Percentiles rank a stretch among this genome's conserved stretches.
Evolutionary conservation across 306 rosid genomes (phyloP).

Genomic region (Quercus rubra): DNA sequence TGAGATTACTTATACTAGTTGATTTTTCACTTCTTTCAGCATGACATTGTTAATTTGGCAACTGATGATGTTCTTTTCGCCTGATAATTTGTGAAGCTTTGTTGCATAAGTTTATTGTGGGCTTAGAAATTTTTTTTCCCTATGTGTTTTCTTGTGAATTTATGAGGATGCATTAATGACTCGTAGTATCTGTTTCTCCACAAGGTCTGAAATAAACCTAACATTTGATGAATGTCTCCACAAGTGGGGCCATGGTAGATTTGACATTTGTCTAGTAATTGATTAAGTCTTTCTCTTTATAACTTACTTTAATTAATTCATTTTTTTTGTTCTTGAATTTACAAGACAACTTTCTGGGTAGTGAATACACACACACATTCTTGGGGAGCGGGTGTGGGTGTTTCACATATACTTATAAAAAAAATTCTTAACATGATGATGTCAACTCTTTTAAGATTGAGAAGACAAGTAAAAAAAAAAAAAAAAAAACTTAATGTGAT

Average conservation of each 20-base stretch:
- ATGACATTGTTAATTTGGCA: neutral
- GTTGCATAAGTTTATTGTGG: neutral
- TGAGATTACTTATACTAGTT: neutral
- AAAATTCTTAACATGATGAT: neutral
- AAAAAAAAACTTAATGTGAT: neutral
- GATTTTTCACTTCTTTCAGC: neutral
- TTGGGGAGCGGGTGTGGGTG: neutral
- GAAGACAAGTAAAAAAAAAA: neutral
- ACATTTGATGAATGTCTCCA: neutral
- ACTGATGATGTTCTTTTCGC: neutral
- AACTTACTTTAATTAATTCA: neutral
- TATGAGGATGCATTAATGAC: neutral
- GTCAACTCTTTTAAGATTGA: neutral
- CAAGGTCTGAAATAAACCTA: neutral
- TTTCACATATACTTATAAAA: neutral
- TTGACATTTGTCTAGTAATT: neutral
- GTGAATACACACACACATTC: neutral
- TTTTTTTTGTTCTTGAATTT: neutral
- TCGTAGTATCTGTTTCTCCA: neutral
- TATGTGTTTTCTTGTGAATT: neutral
- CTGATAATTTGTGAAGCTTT: neutral
- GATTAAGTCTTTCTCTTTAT: neutral
- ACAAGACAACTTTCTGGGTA: neutral
- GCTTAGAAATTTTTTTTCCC: neutral
- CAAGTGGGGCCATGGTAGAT: neutral